These are phyloP conservation scores for Tuber melanosporum DNA, from an alignment of 495 filamentous ascomycete genomes.

Conservation along the genomic window DNA sequence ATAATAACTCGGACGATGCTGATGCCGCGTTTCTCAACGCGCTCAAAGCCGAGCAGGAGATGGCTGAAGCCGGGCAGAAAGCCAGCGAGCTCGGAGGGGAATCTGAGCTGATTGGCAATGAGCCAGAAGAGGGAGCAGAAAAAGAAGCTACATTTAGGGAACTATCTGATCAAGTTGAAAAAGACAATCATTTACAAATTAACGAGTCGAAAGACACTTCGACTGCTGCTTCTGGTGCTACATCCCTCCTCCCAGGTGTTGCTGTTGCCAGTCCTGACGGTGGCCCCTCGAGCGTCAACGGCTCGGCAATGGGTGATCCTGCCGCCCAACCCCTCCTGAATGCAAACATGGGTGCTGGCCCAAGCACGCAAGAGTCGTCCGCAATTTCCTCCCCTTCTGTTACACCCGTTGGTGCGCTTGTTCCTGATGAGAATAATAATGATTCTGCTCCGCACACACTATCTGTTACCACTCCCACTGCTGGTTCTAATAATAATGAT, in stretches of 20 bases:
- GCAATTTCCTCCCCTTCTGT: conserved; percentile 28
- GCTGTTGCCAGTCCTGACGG: conserved; percentile 34
- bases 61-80: conserved; percentile 26
- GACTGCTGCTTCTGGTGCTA: conserved; percentile 20
- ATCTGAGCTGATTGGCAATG: conserved; percentile 13
- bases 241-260: conserved; percentile 35
- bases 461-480: conserved; percentile 29
- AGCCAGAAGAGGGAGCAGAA: conserved; percentile 14
- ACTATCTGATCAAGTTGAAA: conserved; percentile 31
- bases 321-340: conserved; percentile 28
- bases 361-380: conserved; percentile 36
- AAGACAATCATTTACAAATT: conserved; percentile 40
- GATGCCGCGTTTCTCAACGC: conserved; percentile 35
- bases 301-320: conserved; percentile 28
- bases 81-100: conserved; percentile 12
- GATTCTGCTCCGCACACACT: conserved; percentile 31
- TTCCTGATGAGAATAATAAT: conserved; percentile 38
- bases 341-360: conserved; percentile 23
- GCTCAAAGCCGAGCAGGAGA: conserved; percentile 35
- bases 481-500: conserved; percentile 36
- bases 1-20: conserved; percentile 32
- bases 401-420: conserved; percentile 33
- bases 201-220: conserved; percentile 36
- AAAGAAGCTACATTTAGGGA: conserved; percentile 23
- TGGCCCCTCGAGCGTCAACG: conserved; percentile 30